Evolutionary conservation across 345 rosid genomes (phyloP).

Genomic region (Brassica napus): Da-Ae NC_063435.1:14203501-14204000

Average conservation of each 20-base stretch:
- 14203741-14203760: not conserved
- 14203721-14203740: not conserved
- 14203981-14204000: constrained; percentile 13
- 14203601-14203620: constrained; percentile 14
- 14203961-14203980: not conserved
- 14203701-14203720: constrained; percentile 6
- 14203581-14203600: not conserved
- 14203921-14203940: not conserved
- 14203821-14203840: constrained; percentile 31
- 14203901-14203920: constrained; percentile 18
- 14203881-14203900: constrained; percentile 23
- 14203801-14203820: constrained; percentile 34
- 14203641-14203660: constrained; percentile 13
- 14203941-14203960: not conserved
- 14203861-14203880: not conserved
- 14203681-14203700: constrained; percentile 10
- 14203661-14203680: constrained; percentile 21
- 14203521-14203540: not conserved
- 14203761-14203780: not conserved
- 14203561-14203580: not conserved
- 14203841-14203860: constrained; percentile 23
- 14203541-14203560: not conserved
- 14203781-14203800: constrained; percentile 6
- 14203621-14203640: constrained; percentile 2
- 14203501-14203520: not conserved